Evolutionary conservation across 352 stramenopile genomes (phyloP), one percentile per base, ranked within the genome.

Genomic region (Pythium vanterpoolii): DNA sequence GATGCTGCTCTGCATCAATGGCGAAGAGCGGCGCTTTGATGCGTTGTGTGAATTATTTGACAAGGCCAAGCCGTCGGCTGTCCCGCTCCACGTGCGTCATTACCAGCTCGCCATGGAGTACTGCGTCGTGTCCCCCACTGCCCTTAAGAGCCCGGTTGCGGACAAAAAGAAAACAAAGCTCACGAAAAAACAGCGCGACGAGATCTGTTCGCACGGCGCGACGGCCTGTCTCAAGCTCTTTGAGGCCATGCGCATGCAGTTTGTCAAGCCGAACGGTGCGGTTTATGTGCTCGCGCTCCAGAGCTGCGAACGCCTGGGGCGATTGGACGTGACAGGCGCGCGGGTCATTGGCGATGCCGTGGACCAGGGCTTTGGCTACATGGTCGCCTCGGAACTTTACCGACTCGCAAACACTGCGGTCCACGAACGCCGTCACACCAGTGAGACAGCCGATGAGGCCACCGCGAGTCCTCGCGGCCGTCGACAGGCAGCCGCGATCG

Each of bases 61-160:
- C 45, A 65, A 69, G 36, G 30, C 54, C 49, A 62, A 76, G 55
- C 33, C 76, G 33, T 56, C 80, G 48, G 74, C 70, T 5, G 84
- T 86, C 52, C 74, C 78, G 23, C 66, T 90, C 33, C 53, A 69
- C 34, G 68, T 83, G 31, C 74, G 70, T 14, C 78, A 90, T 69
- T 92, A 80, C 68, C 77, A 90, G 36, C 34, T 72, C 27, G 83
- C 83, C 1, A 90, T 92, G 83, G 76, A 90, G 56, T 90, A 88
- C 50, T 82, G 53, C 53, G 28, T 60, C 9, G 10, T 13, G n/a
- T 7, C 30, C 10, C 5, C 27, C 39, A 30, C 8, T 6, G 4
- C 4, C 36, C n/a, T n/a, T n/a, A n/a, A n/a, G n/a, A n/a, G 28
- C 31, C 11, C 6, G 21, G 28, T 33, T 4, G 54, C 71, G 36